These are phyloP conservation scores for Aspergillus sp. DNA, from an alignment of 2,329 filamentous ascomycete genomes.

Conservation along the genomic window DNA sequence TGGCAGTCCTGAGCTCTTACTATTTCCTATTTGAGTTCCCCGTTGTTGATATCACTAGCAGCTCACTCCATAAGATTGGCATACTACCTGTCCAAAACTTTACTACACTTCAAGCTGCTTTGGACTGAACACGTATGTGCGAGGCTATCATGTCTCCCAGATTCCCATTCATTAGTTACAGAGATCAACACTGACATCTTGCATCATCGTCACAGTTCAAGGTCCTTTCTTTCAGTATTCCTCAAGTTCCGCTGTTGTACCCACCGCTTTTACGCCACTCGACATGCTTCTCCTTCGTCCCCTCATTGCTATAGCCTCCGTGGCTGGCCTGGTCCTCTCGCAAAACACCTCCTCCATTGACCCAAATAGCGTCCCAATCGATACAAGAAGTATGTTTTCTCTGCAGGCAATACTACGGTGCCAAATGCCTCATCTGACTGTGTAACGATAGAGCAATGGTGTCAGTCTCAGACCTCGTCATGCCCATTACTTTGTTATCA, in stretches of 20 bases:
- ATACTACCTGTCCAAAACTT: slow-evolving; percentile 2
- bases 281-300: slow-evolving; percentile 31
- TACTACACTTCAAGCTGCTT: background rate
- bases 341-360: slow-evolving; percentile 38
- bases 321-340: slow-evolving; percentile 34
- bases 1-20: background rate
- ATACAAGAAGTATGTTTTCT: slow-evolving; percentile 39
- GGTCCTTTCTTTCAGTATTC: background rate
- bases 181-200: slow-evolving; percentile 8
- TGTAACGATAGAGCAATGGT: slow-evolving; percentile 44
- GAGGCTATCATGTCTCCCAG: background rate
- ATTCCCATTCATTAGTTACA: slow-evolving; percentile 1
- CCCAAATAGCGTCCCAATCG: slow-evolving; percentile 36
- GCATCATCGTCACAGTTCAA: background rate
- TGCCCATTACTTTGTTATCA: slow-evolving; percentile 52
- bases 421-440: background rate
- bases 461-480: slow-evolving; percentile 42
- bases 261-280: slow-evolving; percentile 12
- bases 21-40: slow-evolving; percentile 1
- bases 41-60: background rate
- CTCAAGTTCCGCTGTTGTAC: background rate
- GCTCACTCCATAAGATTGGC: background rate
- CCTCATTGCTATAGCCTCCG: slow-evolving; percentile 36
- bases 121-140: background rate
- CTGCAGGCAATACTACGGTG: background rate